phyloP scores from a whole-genome alignment of 352 stramenopile species.

The Phytopythium sindhum region DNA sequence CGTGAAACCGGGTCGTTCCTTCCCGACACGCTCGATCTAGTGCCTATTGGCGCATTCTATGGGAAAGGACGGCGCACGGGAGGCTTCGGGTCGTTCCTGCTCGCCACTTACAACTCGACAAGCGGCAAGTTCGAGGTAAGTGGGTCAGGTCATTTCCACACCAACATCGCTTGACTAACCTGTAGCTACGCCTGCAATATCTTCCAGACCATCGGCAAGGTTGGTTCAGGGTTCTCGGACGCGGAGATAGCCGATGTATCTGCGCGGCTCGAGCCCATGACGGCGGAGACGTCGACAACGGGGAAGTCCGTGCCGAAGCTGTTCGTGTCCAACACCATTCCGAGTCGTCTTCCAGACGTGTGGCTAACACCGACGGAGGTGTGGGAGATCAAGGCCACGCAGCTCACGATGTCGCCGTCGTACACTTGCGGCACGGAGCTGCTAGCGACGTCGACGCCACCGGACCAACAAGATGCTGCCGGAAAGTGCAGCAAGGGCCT shows the following conservation, averaged over 20 bases:
- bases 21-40: conserved; percentile 94
- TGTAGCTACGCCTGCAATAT: too few relatives aligned
- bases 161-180: not conserved
- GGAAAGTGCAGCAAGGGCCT: conserved; percentile 70
- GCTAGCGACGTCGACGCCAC: not conserved
- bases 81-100: conserved; percentile 97
- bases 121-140: conserved; percentile 93
- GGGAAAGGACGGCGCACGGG: conserved; percentile 94
- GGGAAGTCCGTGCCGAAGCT: conserved; percentile 46
- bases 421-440: conserved; percentile 87
- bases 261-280: conserved; percentile 37
- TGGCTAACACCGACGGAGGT: conserved; percentile 95
- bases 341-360: conserved; percentile 81
- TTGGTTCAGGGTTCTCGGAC: conserved; percentile 98
- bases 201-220: conserved; percentile 75
- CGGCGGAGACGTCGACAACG: conserved; percentile 29
- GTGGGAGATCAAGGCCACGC: conserved; percentile 99
- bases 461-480: not conserved
- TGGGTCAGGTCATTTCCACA: too few relatives aligned
- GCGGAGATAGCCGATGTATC: conserved; percentile 85
- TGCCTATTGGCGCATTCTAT: conserved; percentile 97
- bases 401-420: conserved; percentile 94
- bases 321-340: conserved; percentile 40
- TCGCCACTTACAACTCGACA: conserved; percentile 95
- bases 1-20: conserved; percentile 54